Conservation (phyloP, 2,329 filamentous ascomycete genomes). For the Alternaria conjuncta region DNA sequence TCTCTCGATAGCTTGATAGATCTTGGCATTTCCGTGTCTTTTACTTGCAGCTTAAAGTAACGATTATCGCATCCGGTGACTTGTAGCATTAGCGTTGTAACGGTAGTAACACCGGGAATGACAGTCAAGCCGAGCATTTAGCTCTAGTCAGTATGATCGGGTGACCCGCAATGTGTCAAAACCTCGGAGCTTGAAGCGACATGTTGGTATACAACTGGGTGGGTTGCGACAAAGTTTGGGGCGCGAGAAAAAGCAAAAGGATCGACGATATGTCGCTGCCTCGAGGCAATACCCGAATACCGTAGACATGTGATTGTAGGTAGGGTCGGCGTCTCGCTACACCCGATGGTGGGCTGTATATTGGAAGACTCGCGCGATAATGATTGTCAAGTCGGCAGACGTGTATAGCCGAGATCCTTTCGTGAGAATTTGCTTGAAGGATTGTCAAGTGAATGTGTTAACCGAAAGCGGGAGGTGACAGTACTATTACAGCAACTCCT, state of each 20-base stretch:
- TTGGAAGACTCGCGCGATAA: background rate
- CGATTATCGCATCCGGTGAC: background rate
- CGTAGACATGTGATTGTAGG: background rate
- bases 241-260: background rate
- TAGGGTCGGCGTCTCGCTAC: background rate
- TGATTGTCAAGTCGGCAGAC: background rate
- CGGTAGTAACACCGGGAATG: background rate
- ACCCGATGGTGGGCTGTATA: background rate
- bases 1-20: background rate
- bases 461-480: background rate
- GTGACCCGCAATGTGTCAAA: background rate
- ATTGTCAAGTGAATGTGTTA: background rate
- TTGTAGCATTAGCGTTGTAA: background rate
- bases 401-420: background rate
- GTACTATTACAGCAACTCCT: background rate
- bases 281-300: background rate
- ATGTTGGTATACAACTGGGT: background rate
- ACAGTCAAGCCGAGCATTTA: background rate
- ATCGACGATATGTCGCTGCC: background rate
- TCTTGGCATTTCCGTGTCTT: rapidly evolving
- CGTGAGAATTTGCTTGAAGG: background rate
- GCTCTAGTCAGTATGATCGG: background rate
- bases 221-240: background rate
- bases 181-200: background rate
- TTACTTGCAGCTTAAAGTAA: background rate